Conservation (phyloP, 2,329 filamentous ascomycete genomes). For the Botryotinia convoluta region DNA sequence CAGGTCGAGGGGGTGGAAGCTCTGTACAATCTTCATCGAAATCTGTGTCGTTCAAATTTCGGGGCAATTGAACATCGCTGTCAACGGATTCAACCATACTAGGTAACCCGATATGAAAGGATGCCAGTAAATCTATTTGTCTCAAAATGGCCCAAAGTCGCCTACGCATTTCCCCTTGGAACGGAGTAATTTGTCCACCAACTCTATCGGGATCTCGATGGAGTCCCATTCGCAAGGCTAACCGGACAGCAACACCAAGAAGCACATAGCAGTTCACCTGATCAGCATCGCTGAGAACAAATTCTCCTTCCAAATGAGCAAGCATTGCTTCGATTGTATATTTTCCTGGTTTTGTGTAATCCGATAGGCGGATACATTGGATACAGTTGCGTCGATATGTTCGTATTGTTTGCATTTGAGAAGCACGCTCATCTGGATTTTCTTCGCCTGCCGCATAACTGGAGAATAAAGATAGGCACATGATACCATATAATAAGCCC, state of each 20-base stretch:
- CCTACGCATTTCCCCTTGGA: conserved; percentile 61
- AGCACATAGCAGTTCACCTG: conserved; percentile 56
- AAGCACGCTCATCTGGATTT: conserved; percentile 46
- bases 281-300: conserved; percentile 49
- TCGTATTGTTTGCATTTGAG: conserved; percentile 48
- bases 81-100: conserved; percentile 45
- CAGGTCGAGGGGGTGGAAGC: conserved; percentile 34
- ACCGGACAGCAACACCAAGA: conserved; percentile 48
- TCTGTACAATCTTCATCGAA: conserved; percentile 39
- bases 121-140: conserved; percentile 61
- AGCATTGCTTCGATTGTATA: conserved; percentile 51
- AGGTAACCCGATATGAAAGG: conserved; percentile 65
- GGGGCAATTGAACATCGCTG: conserved; percentile 41
- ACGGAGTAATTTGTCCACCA: conserved; percentile 43
- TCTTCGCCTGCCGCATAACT: conserved; percentile 45
- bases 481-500: conserved; percentile 45
- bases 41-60: conserved; percentile 44
- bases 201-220: conserved; percentile 49
- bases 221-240: conserved; percentile 58
- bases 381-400: conserved; percentile 50
- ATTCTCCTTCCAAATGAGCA: conserved; percentile 53
- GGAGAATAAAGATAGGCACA: conserved; percentile 39
- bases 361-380: conserved; percentile 51
- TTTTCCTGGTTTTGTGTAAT: conserved; percentile 50
- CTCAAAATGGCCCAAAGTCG: conserved; percentile 54